These are phyloP conservation scores for Xylariaceae sp. DNA, from an alignment of 2,329 filamentous ascomycete species.

Conservation along the genomic window DNA sequence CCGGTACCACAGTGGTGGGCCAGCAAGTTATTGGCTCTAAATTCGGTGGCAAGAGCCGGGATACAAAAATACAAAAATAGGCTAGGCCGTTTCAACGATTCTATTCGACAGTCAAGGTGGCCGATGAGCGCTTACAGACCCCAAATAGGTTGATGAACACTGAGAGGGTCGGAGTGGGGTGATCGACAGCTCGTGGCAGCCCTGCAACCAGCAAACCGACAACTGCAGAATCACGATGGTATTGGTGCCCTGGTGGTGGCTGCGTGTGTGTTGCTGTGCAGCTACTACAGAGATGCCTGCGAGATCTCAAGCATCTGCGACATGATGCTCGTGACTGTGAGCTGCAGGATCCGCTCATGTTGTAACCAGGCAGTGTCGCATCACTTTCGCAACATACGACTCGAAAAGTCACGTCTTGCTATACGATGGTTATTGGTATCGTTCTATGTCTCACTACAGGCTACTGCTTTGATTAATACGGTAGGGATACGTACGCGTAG, in stretches of 20 bases:
- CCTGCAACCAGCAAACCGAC: constrained; percentile 19
- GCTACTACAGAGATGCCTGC: constrained; percentile 22
- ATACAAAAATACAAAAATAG: constrained; percentile 28
- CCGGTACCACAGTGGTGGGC: constrained; percentile 27
- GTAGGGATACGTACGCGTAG: too few relatives aligned
- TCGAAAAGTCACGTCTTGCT: constrained; percentile 12
- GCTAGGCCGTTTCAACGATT: constrained; percentile 16
- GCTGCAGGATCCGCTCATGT: constrained; percentile 14
- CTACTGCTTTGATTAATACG: too few relatives aligned
- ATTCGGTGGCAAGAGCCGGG: constrained; percentile 23
- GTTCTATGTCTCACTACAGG: too few relatives aligned
- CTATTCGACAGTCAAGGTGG: constrained; percentile 18
- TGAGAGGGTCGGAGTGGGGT: constrained; percentile 4
- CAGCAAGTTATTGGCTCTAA: constrained; percentile 25
- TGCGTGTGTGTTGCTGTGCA: constrained; percentile 22
- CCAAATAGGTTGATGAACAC: constrained; percentile 15
- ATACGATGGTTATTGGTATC: constrained; percentile 1
- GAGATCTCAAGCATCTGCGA: constrained; percentile 23
- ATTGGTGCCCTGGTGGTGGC: constrained; percentile 17
- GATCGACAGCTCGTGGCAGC: constrained; percentile 30
- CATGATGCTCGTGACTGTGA: constrained; percentile 11
- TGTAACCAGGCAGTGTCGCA: constrained; percentile 9
- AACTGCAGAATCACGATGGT: constrained; percentile 8
- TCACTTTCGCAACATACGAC: constrained; percentile 14
- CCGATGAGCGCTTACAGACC: constrained; percentile 20